Evolutionary conservation across 176 grass and related monocot species (phyloP), one percentile per base, ranked within the genome.

Genomic region (Rhipidocladum racemiflorum): DNA sequence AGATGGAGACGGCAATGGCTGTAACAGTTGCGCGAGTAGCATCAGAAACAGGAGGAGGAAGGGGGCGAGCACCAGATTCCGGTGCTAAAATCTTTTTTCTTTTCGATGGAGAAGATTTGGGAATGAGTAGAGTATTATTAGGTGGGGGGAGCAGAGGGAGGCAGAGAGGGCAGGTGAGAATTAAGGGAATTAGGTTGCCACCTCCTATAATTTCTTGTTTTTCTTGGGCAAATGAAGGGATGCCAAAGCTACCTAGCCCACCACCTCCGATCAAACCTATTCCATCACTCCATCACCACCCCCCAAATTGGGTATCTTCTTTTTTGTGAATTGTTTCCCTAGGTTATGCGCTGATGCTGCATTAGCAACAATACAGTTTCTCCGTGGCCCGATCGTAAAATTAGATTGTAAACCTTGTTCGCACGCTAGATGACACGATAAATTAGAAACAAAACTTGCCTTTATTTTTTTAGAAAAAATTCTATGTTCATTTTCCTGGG

Each of bases 71-170:
- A 90, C 6, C 78, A 44, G 82, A 77, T 40, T 65, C 23, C 24
- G 70, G 54, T 71, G 18, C 35, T 32, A 25, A 69, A 68, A 68
- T 44, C 14, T 2, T 10, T 21, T 54, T 54, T 15, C 21, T 44
- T 12, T 46, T 29, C 57, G 35, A 38, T 24, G 59, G 40, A 55
- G 35, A 39, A 18, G 70, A 44, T 27, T 18, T 39, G 79, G 61
- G 70, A 63, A 77, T 51, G 50, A 42, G 61, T 68, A 28, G 81
- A 32, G 24, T 28, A 65, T 72, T 77, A 49, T 89, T 72, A 25
- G 46, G 72, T 77, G 54, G 44, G 69, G 69, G 76, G 49, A 15
- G 74, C 18, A 12, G 77, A 59, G 30, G 25, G 3, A 18, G 16
- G 25, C 71, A 75, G 61, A 6, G 30, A 63, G 44, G 36, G 63